Base-by-base conservation (phyloP, 257 asterid genomes). In the Salvia miltiorrhiza region DNA sequence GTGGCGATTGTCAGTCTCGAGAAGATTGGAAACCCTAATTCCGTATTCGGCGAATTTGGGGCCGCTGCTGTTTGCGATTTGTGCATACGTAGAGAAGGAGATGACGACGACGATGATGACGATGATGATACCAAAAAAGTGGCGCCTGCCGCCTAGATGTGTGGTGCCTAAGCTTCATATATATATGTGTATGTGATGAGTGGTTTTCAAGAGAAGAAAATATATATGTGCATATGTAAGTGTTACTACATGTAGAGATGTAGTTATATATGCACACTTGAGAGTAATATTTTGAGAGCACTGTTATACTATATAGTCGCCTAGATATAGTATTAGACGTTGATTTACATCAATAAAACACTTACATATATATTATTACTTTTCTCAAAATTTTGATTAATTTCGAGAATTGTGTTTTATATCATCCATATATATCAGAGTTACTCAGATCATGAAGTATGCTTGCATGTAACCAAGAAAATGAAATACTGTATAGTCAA, bases 71-170 rank as follows among this genome's bases (percentile, higher is more conserved):
- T 43, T 50, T 12, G 23, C 20, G 8, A 9, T 21, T 58, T 39
- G 33, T 14, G 53, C 4, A 1, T 33, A 13, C 12, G 11, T 14
- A 19, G 56, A n/a, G 67, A 44, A 54, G 8, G 2, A 2, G 80
- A 70, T 4, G 80, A 71, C 1, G 80, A 65, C 8, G 81, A 77
- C 4, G 78, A 73, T 2, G 73, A 73, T 0, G 81, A 63, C 3
- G 80, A 47, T 0, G 80, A 67, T 3, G 77, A 61, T 24, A 16
- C 44, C 64, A 16, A 63, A 1, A 16, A 19, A 1, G 55, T 77
- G 8, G 81, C 81, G 1, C 72, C 75, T 0, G 81, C 81, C 0
- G 81, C 81, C 32, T 77, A 69, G 61, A n/a, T 33, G 32, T 17
- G 45, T n/a, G 60, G 9, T 47, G 20, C 54, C 67, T 69, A 20